Percentiles rank a stretch among this genome's conserved stretches.
Conservation (phyloP, 225 moss, liverwort and hornwort species). For the Physcomitrellopsis africana region DNA sequence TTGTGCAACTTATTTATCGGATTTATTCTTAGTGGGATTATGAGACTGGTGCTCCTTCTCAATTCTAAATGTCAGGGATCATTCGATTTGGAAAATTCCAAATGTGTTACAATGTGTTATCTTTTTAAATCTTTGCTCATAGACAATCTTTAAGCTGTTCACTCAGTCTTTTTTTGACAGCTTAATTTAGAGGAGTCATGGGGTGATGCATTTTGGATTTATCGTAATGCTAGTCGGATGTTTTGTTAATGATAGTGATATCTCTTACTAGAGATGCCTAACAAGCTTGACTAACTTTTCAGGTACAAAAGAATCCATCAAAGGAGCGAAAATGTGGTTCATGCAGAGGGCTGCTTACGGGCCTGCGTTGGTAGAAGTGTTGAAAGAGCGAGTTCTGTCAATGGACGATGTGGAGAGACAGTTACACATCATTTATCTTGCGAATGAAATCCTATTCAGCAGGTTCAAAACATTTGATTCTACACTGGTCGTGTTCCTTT, state of each 20-base stretch:
- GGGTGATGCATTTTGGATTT: background rate
- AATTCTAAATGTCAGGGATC: background rate
- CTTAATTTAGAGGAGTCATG: background rate
- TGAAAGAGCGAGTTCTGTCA: slow-evolving; percentile 80
- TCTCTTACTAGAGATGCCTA: slow-evolving; percentile 8
- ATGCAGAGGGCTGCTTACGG: slow-evolving; percentile 87
- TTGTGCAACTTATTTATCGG: background rate
- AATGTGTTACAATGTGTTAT: background rate
- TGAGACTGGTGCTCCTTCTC: background rate
- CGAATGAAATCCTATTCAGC: slow-evolving; percentile 93
- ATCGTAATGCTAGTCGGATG: no score
- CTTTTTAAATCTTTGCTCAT: slow-evolving; percentile 6
- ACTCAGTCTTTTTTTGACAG: background rate
- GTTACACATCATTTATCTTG: slow-evolving; percentile 87
- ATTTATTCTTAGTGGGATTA: background rate
- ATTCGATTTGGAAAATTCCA: slow-evolving; percentile 9
- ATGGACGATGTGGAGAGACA: slow-evolving; percentile 96
- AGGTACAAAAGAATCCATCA: slow-evolving; percentile 94
- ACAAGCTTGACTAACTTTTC: slow-evolving; percentile 28
- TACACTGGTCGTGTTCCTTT: slow-evolving; percentile 15
- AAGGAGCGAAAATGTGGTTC: slow-evolving; percentile 92
- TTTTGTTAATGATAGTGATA: no score
- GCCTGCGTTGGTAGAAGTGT: slow-evolving; percentile 76
- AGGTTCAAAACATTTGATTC: slow-evolving; percentile 56
- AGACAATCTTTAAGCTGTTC: background rate